phyloP scores from a whole-genome alignment of 352 stramenopile species.

The Aphanomyces euteiches region DNA sequence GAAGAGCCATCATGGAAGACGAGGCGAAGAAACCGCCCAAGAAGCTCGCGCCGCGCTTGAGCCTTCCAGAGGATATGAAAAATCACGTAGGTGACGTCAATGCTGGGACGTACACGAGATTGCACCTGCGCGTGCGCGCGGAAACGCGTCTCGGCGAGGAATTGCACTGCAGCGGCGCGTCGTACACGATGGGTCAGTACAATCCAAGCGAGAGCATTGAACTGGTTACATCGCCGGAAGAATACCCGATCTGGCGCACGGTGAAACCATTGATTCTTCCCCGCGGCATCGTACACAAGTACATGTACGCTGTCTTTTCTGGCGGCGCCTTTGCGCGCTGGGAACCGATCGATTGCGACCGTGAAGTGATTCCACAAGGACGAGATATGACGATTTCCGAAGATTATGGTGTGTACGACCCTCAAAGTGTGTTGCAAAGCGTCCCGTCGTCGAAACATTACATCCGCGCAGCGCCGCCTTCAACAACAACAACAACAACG shows the following conservation, averaged over 20 bases:
- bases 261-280: slow-evolving; percentile 90
- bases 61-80: slow-evolving; percentile 20
- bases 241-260: slow-evolving; percentile 95
- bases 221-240: slow-evolving; percentile 93
- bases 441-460: slow-evolving; percentile 43
- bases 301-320: slow-evolving; percentile 89
- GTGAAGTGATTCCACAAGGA: slow-evolving; percentile 69
- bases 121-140: slow-evolving; percentile 65
- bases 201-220: slow-evolving; percentile 88
- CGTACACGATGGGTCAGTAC: slow-evolving; percentile 84
- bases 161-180: slow-evolving; percentile 74
- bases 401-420: slow-evolving; percentile 65
- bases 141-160: slow-evolving; percentile 70
- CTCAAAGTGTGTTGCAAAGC: slow-evolving; percentile 55
- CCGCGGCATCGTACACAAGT: slow-evolving; percentile 74
- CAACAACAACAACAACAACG: slow-evolving; percentile 28
- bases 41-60: slow-evolving; percentile 12
- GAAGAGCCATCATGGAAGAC: too few species aligned
- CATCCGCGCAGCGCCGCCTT: slow-evolving; percentile 36
- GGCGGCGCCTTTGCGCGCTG: slow-evolving; percentile 78
- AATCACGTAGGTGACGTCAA: slow-evolving; percentile 56
- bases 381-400: slow-evolving; percentile 79
- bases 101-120: slow-evolving; percentile 74
- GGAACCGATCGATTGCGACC: slow-evolving; percentile 70
- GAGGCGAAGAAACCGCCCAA: neutral